A percentile compares a stretch with the other conserved stretches of the same genome.
Conservation (phyloP, 2,329 filamentous ascomycete genomes). For the Leptodontidium sp. region DNA sequence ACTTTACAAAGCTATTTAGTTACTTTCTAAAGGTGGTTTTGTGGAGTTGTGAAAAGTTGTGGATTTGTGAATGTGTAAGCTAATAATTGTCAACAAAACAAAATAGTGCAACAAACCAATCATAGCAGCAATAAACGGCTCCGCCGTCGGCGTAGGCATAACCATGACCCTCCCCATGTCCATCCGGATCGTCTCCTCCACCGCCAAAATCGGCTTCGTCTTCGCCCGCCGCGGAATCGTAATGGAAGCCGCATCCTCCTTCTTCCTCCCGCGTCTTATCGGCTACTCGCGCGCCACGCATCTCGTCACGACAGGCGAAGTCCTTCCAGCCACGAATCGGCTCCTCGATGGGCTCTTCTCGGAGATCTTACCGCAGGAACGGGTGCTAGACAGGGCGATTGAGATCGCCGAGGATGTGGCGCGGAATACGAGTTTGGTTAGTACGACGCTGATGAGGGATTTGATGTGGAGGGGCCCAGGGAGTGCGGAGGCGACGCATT, state of each 20-base stretch:
- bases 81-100: constrained; percentile 45
- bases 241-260: constrained; percentile 76
- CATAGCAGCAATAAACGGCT: constrained; percentile 65
- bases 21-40: no score
- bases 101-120: constrained; percentile 65
- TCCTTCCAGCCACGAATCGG: constrained; percentile 60
- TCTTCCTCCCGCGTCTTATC: constrained; percentile 75
- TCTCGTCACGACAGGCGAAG: constrained; percentile 71
- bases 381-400: constrained; percentile 70
- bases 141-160: constrained; percentile 67
- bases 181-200: constrained; percentile 60
- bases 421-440: constrained; percentile 69
- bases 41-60: no score
- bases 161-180: constrained; percentile 67
- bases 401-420: constrained; percentile 73
- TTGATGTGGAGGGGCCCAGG: constrained; percentile 69
- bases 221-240: constrained; percentile 74
- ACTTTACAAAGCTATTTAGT: no score
- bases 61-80: no score
- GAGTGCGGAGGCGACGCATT: constrained; percentile 72
- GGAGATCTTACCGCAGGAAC: constrained; percentile 66
- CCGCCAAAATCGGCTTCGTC: constrained; percentile 76
- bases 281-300: constrained; percentile 70
- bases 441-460: constrained; percentile 73
- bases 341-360: constrained; percentile 70